Evolutionary conservation across 1,284 basidiomycete genomes (phyloP).

Genomic region (Prillingera fragicola): DNA sequence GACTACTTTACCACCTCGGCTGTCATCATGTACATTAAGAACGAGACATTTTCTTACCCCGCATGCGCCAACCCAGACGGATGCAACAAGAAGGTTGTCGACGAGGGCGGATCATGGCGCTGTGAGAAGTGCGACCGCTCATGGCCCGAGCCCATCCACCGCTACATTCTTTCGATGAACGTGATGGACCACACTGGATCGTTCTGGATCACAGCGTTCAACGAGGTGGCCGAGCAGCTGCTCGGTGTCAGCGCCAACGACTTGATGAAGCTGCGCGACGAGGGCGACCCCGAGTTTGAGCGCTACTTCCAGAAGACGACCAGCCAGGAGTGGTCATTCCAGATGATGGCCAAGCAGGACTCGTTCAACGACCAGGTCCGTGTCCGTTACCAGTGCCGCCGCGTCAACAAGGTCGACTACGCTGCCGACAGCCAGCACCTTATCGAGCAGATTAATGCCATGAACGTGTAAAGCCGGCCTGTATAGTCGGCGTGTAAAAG

Average conservation of each 20-base stretch:
- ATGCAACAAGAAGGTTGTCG: slow-evolving; percentile 89
- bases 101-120: slow-evolving; percentile 66
- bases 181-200: slow-evolving; percentile 84
- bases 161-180: slow-evolving; percentile 85
- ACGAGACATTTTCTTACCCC: slow-evolving; percentile 81
- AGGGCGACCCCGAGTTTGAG: slow-evolving; percentile 61
- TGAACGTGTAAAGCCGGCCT: slow-evolving; percentile 21
- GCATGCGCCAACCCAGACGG: slow-evolving; percentile 69
- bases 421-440: slow-evolving; percentile 62
- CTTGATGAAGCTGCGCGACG: slow-evolving; percentile 65
- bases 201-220: slow-evolving; percentile 92
- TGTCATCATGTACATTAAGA: slow-evolving; percentile 83
- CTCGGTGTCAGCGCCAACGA: slow-evolving; percentile 79
- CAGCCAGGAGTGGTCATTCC: slow-evolving; percentile 73
- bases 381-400: slow-evolving; percentile 73
- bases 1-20: slow-evolving; percentile 80
- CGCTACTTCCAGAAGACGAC: slow-evolving; percentile 61
- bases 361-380: slow-evolving; percentile 73
- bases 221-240: slow-evolving; percentile 75
- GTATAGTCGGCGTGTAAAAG: neutral
- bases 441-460: slow-evolving; percentile 51
- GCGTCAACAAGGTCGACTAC: slow-evolving; percentile 64
- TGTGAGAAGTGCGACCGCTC: slow-evolving; percentile 90
- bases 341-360: slow-evolving; percentile 81
- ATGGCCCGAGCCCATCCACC: slow-evolving; percentile 69